A percentile compares a stretch with the other conserved stretches of the same genome.
phyloP scores from a whole-genome alignment of 2,329 filamentous ascomycete species.

The Verticillium nonalfalfae region DNA sequence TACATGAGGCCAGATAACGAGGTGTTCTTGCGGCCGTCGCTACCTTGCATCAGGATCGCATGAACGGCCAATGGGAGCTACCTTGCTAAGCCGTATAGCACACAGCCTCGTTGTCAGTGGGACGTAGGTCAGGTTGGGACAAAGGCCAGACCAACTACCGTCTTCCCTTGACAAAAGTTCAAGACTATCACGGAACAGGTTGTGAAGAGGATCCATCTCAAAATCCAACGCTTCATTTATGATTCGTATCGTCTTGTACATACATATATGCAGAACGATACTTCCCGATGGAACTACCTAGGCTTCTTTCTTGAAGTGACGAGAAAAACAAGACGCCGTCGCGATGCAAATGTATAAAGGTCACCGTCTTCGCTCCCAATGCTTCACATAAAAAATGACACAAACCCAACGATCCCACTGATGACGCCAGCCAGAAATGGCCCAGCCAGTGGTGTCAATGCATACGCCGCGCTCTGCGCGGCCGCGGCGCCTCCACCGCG shows the following conservation, averaged over 20 bases:
- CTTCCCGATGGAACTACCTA: not conserved
- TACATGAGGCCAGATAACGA: not conserved
- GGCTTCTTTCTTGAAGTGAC: not conserved
- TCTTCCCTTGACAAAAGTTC: too few species aligned
- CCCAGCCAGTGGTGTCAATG: slow-evolving; percentile 2
- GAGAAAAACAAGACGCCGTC: not conserved
- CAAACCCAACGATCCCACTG: not conserved
- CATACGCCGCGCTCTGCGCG: slow-evolving; percentile 3
- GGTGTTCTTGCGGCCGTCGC: not conserved
- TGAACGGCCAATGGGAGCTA: not conserved
- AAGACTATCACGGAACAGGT: too few species aligned
- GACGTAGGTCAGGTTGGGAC: too few species aligned
- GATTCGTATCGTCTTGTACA: too few species aligned
- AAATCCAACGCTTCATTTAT: too few species aligned
- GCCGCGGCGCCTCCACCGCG: slow-evolving; percentile 3
- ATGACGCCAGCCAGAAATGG: not conserved
- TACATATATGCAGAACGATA: too few species aligned
- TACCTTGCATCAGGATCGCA: not conserved
- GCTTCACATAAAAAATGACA: not conserved
- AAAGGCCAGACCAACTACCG: too few species aligned
- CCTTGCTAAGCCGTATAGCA: not conserved
- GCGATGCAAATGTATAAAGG: not conserved
- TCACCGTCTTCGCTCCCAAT: not conserved
- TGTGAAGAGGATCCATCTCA: too few species aligned
- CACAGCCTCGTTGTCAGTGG: too few species aligned